These are phyloP conservation scores for Ceratocystis colombiana DNA, from an alignment of 2,329 filamentous ascomycete genomes.

Conservation along the genomic window DNA sequence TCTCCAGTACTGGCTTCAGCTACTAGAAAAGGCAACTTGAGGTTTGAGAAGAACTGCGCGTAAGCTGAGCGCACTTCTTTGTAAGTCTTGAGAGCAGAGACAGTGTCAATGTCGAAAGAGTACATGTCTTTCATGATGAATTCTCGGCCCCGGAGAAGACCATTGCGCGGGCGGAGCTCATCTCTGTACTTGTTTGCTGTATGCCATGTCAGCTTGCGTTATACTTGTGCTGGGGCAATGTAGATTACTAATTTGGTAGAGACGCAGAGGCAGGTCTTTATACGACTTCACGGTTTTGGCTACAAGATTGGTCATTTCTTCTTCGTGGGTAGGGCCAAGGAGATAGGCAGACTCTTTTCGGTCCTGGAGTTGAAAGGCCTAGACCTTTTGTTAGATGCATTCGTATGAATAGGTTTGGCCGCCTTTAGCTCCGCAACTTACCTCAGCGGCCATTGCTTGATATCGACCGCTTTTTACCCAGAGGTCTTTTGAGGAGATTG, in stretches of 20 bases:
- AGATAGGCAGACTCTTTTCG: constrained; percentile 65
- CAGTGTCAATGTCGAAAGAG: constrained; percentile 67
- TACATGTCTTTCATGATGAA: constrained; percentile 99
- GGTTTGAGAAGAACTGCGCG: constrained; percentile 63
- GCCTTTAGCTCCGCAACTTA: constrained; percentile 32
- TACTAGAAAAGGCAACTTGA: constrained; percentile 73
- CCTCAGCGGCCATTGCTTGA: constrained; percentile 61
- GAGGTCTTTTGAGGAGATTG: constrained; percentile 71
- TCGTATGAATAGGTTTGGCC: background rate
- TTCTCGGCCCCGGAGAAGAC: constrained; percentile 75
- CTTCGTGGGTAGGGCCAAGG: constrained; percentile 87
- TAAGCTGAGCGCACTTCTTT: constrained; percentile 64
- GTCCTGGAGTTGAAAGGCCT: constrained; percentile 74
- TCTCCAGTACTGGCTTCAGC: constrained; percentile 90
- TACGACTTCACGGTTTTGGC: constrained; percentile 65
- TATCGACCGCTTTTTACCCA: constrained; percentile 80
- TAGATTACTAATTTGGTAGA: constrained; percentile 75
- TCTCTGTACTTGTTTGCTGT: constrained; percentile 86
- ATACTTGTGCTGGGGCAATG: background rate
- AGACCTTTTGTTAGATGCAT: constrained; percentile 17
- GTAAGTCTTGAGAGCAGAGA: constrained; percentile 72
- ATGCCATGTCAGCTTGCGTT: background rate
- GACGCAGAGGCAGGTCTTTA: constrained; percentile 69
- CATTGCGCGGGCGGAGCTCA: constrained; percentile 78
- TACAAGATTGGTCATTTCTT: constrained; percentile 83